These are phyloP conservation scores for Sclerotinia nivalis DNA, from an alignment of 2,329 filamentous ascomycete genomes.

Conservation along the genomic window DNA sequence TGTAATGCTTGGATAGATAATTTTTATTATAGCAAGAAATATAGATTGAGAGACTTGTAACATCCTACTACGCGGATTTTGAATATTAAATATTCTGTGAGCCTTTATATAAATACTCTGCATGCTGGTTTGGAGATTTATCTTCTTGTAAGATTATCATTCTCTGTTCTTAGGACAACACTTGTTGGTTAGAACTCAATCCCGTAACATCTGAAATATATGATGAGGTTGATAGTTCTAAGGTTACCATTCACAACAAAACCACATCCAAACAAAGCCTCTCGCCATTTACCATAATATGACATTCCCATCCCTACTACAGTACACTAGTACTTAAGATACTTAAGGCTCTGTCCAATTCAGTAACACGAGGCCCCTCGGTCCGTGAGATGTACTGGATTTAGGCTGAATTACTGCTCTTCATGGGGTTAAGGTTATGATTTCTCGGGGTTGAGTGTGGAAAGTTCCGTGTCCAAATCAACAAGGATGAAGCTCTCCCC, in stretches of 20 bases:
- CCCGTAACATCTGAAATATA: not conserved
- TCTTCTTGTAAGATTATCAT: not conserved
- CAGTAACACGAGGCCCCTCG: slow-evolving; percentile 3
- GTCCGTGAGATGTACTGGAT: not conserved
- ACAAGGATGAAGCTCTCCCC: slow-evolving; percentile 15
- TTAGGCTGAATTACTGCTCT: not conserved
- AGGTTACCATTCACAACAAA: not conserved
- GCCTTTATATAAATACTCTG: too few relatives aligned
- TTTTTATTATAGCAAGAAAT: not conserved
- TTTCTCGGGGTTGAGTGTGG: not conserved
- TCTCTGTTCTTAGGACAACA: not conserved
- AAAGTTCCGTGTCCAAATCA: not conserved
- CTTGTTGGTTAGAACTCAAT: not conserved
- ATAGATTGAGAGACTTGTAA: not conserved
- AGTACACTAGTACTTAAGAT: not conserved
- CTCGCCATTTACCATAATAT: not conserved
- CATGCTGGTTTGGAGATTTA: too few relatives aligned
- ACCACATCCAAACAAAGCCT: not conserved
- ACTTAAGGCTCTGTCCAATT: not conserved
- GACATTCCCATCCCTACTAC: not conserved
- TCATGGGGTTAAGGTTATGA: not conserved
- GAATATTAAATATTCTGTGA: too few relatives aligned
- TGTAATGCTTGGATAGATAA: not conserved
- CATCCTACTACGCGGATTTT: too few relatives aligned
- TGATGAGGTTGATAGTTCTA: too few relatives aligned